Evolutionary conservation across 345 rosid genomes (phyloP), one percentile per base, ranked within the genome.

Genomic region (Heritiera fomes): DNA sequence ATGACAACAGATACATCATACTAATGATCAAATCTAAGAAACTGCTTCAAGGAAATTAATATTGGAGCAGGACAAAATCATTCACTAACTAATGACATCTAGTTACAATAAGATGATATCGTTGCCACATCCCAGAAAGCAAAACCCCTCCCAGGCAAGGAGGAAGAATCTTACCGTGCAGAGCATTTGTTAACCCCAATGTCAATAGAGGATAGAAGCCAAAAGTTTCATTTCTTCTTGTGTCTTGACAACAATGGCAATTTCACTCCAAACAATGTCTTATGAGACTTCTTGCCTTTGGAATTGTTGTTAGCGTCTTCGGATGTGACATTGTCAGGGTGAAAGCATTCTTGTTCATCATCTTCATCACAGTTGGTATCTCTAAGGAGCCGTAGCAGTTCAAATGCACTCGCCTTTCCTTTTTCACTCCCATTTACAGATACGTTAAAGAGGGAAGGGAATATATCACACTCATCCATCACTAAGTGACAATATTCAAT

Each of bases 331-430:
- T 40, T 8, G 75, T 79, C 80, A 59, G 77, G 30, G 11, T 40
- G 80, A 50, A 40, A 41, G 46, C 59, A 20, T 75, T 82, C 83
- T 80, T 84, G 82, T 50, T 80, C 83, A 17, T 61, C 45, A 18
- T 15, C 28, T 23, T 23, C 76, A 49, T 71, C 75, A 11, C 11
- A 60, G 14, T 77, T 63, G 7, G 83, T 77, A 49, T 86, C 93
- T 80, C 84, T 86, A 18, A 95, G 84, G 71, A 92, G 83, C 86
- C 97, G 88, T 47, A 88, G 92, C 83, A 95, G 77, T 73, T 93
- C 98, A 6, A 83, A 59, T 40, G 98, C 99, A 8, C 75, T 53
- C 8, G 74, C 86, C 82, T 84, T 90, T 5, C 86, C 92, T 79
- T 85, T 88, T 15, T 90, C 90, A 18, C 83, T 90, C 65, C 99